A percentile compares a stretch with the other conserved stretches of the same genome.
Evolutionary conservation across 2,329 filamentous ascomycete species (phyloP).

Genomic region (Polychaeton citri): DNA sequence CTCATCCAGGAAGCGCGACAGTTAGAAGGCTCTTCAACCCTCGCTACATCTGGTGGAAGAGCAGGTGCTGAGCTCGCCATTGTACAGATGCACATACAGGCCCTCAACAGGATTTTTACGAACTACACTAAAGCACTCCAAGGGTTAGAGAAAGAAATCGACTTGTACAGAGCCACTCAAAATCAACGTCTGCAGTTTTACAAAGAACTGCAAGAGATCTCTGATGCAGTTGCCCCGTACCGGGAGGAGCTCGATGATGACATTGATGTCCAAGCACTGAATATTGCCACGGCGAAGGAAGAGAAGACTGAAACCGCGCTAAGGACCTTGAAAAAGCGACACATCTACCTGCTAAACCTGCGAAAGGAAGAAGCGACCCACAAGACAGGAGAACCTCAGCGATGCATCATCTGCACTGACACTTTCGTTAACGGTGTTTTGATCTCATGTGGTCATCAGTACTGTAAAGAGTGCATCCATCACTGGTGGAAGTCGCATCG

Average conservation of each 20-base stretch:
- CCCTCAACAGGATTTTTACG: constrained; percentile 40
- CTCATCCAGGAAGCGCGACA: constrained; percentile 57
- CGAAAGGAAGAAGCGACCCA: constrained; percentile 50
- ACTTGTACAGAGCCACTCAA: constrained; percentile 64
- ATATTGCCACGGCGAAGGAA: constrained; percentile 33
- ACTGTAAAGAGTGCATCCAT: constrained; percentile 76
- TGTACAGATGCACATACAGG: constrained; percentile 48
- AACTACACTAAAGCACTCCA: constrained; percentile 39
- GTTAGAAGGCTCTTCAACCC: constrained; percentile 46
- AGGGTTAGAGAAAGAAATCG: constrained; percentile 54
- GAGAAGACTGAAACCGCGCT: constrained; percentile 44
- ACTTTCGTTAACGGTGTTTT: constrained; percentile 65
- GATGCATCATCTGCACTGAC: constrained; percentile 77
- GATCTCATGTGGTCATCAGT: constrained; percentile 83
- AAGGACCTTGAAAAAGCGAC: constrained; percentile 53
- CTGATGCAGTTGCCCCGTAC: constrained; percentile 68
- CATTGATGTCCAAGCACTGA: constrained; percentile 38
- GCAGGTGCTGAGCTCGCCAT: constrained; percentile 52
- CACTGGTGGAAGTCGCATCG: constrained; percentile 62
- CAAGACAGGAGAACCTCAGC: constrained; percentile 39
- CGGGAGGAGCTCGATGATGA: constrained; percentile 48
- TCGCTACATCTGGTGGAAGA: constrained; percentile 42
- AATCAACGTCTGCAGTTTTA: constrained; percentile 85
- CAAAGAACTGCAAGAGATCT: constrained; percentile 78
- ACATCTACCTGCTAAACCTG: constrained; percentile 57